A percentile compares a stretch with the other conserved stretches of the same genome.
Conservation (phyloP, 2,329 filamentous ascomycete species). For the Diaporthe australafricana region DNA sequence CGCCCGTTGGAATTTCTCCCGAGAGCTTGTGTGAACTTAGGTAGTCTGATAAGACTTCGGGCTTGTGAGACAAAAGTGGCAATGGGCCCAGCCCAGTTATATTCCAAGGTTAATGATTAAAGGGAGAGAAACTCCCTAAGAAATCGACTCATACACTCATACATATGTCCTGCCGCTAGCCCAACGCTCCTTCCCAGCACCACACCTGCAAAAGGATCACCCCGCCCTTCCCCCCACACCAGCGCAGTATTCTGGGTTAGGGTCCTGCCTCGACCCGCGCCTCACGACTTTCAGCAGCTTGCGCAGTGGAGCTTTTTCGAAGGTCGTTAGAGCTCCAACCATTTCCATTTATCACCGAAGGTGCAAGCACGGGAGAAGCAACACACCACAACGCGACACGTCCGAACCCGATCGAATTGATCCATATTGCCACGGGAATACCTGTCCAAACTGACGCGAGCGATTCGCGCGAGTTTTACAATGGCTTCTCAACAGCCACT, state of each 20-base stretch:
- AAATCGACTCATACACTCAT: no score
- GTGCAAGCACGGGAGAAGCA: conserved; percentile 37
- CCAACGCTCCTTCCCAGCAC: no score
- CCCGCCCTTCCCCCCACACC: no score
- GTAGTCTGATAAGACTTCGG: no score
- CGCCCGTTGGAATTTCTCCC: no score
- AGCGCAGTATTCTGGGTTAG: conserved; percentile 9
- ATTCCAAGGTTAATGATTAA: no score
- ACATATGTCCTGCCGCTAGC: no score
- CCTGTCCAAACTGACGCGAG: not conserved
- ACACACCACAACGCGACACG: conserved; percentile 9
- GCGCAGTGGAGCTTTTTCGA: conserved; percentile 21
- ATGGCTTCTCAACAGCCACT: conserved; percentile 69
- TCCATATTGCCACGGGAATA: conserved; percentile 23
- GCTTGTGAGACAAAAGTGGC: no score
- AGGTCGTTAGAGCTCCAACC: conserved; percentile 10
- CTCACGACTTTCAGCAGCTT: conserved; percentile 9
- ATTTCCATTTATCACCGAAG: not conserved
- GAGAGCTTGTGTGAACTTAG: no score
- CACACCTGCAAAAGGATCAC: no score
- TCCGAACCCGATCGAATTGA: not conserved
- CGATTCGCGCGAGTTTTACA: not conserved
- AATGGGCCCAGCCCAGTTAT: no score
- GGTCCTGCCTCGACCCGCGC: not conserved
- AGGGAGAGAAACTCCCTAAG: no score